Evolutionary conservation across 306 rosid species (phyloP).

Genomic region (Dryas octopetala): DNA sequence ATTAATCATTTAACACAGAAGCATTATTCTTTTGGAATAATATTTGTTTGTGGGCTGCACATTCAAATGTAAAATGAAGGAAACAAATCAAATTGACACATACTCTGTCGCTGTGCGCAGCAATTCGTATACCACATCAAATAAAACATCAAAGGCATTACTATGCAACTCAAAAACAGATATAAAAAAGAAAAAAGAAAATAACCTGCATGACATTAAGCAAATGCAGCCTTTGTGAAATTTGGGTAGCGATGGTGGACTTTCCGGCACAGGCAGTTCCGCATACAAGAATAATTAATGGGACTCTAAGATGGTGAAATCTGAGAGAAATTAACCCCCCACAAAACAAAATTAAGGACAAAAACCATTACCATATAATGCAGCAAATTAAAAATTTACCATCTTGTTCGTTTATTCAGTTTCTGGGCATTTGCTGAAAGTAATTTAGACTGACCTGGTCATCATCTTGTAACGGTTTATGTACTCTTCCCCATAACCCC

Average conservation of each 20-base stretch:
- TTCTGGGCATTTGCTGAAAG: background rate
- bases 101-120: constrained; percentile 94
- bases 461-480: constrained; percentile 88
- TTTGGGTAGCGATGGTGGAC: constrained; percentile 95
- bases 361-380: background rate
- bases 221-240: constrained; percentile 86
- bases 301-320: constrained; percentile 94
- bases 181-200: constrained; percentile 11
- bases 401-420: background rate
- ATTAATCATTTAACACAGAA: background rate
- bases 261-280: constrained; percentile 98
- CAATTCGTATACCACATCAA: constrained; percentile 78
- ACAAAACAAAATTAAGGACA: constrained; percentile 7
- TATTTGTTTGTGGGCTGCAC: background rate
- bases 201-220: constrained; percentile 91
- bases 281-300: constrained; percentile 88
- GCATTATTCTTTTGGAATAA: background rate
- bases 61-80: background rate
- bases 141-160: constrained; percentile 28
- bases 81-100: constrained; percentile 30
- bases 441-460: constrained; percentile 55
- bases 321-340: constrained; percentile 31
- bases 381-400: background rate
- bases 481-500: constrained; percentile 90
- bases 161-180: constrained; percentile 15